Conservation (phyloP, 116 monocot genomes). For the Cymodocea nodosa region DNA sequence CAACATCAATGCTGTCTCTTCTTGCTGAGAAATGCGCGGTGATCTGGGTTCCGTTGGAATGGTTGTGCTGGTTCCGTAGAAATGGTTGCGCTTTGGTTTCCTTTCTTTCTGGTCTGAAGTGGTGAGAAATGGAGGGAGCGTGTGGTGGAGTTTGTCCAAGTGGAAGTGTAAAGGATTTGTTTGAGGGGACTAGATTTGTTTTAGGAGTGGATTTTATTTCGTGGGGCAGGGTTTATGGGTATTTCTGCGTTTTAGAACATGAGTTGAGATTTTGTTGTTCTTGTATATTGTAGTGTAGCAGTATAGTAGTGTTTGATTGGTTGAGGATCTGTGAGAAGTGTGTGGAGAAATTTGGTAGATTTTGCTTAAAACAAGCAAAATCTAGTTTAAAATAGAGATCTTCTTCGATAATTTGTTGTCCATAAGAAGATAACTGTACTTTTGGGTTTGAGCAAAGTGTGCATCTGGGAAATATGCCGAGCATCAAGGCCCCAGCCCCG, state of each 20-base stretch:
- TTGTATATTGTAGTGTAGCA: neutral
- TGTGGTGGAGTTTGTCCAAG: no score
- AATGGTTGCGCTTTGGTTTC: neutral
- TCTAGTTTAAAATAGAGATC: no score
- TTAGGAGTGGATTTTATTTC: neutral
- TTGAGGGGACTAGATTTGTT: no score
- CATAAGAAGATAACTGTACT: neutral
- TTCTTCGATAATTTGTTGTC: no score
- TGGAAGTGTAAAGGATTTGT: no score
- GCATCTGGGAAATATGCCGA: conserved; percentile 34
- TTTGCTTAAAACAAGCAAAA: no score
- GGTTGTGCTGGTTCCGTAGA: neutral
- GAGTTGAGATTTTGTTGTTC: conserved; percentile 1
- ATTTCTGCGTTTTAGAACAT: neutral
- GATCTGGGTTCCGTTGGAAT: neutral
- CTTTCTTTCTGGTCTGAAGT: neutral
- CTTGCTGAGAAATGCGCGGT: neutral
- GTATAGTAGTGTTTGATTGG: neutral
- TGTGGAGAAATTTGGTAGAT: no score
- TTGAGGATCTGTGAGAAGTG: neutral
- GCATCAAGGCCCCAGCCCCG: conserved; percentile 74
- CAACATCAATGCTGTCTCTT: neutral
- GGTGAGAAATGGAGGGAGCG: no score
- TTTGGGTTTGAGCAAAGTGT: conserved; percentile 1
- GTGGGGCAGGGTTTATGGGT: neutral